Percentiles rank a stretch among this genome's conserved stretches.
Conservation (phyloP, 2,329 filamentous ascomycete genomes). For the Rutstroemia sp. region DNA sequence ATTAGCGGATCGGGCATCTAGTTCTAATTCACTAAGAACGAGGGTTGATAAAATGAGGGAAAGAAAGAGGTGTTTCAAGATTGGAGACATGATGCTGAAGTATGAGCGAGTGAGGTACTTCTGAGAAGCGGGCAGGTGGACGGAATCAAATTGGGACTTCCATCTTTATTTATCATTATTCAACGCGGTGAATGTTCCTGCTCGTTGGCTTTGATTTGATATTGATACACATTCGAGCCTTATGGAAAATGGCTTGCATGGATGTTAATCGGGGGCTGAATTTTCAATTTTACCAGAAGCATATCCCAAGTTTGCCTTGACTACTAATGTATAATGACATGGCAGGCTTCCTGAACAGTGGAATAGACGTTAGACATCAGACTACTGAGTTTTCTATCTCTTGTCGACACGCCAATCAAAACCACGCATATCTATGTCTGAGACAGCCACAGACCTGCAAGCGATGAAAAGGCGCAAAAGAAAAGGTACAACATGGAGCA, state of each 20-base stretch:
- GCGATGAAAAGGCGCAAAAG: too few relatives aligned
- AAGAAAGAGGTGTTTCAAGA: neutral
- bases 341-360: too few relatives aligned
- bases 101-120: neutral
- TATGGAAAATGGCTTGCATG: neutral
- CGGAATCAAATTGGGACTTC: neutral
- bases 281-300: neutral
- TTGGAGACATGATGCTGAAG: neutral
- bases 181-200: too few relatives aligned
- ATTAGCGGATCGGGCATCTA: neutral
- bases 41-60: neutral
- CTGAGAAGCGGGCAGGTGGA: neutral
- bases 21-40: too few relatives aligned
- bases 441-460: too few relatives aligned
- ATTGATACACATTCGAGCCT: neutral
- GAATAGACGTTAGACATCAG: too few relatives aligned
- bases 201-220: neutral
- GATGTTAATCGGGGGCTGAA: neutral
- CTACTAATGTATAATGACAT: too few relatives aligned
- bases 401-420: too few relatives aligned
- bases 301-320: too few relatives aligned
- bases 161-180: neutral
- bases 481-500: too few relatives aligned
- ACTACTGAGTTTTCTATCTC: too few relatives aligned
- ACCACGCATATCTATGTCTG: too few relatives aligned